Conservation (phyloP, 257 asterid species). For the Rehmannia glutinosa region DNA sequence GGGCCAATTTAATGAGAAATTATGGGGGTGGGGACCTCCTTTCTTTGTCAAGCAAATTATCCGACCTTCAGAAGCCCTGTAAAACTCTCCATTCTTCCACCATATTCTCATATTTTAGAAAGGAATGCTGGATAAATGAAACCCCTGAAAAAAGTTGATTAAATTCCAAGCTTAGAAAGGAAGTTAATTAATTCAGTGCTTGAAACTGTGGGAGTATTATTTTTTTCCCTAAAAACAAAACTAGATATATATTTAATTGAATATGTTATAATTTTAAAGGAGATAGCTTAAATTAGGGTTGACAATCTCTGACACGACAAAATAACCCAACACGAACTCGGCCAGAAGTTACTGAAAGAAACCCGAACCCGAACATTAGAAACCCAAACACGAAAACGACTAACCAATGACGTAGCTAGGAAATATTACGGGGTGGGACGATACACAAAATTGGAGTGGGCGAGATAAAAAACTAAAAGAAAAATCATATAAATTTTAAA, state of each 20-base stretch:
- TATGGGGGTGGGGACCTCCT: slow-evolving; percentile 16
- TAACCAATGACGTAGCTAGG: too few relatives aligned
- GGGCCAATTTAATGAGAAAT: slow-evolving; percentile 27
- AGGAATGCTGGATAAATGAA: background rate
- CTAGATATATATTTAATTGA: background rate
- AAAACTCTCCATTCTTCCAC: background rate
- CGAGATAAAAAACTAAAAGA: too few relatives aligned
- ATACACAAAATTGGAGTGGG: too few relatives aligned
- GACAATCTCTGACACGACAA: too few relatives aligned
- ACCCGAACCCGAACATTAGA: too few relatives aligned
- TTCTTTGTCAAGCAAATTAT: slow-evolving; percentile 1
- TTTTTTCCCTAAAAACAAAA: background rate
- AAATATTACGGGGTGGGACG: too few relatives aligned
- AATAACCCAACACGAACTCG: too few relatives aligned
- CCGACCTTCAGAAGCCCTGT: background rate
- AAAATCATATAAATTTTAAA: too few relatives aligned
- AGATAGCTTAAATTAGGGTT: too few relatives aligned
- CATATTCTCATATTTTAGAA: background rate
- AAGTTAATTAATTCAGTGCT: background rate
- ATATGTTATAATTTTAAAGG: too few relatives aligned
- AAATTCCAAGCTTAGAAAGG: background rate
- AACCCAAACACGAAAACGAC: too few relatives aligned
- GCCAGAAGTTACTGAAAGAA: too few relatives aligned
- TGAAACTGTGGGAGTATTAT: background rate
- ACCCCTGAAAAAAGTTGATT: background rate